These are phyloP conservation scores for Ganoderma sinense DNA, from an alignment of 1,284 basidiomycete species.

Conservation along the genomic window DNA sequence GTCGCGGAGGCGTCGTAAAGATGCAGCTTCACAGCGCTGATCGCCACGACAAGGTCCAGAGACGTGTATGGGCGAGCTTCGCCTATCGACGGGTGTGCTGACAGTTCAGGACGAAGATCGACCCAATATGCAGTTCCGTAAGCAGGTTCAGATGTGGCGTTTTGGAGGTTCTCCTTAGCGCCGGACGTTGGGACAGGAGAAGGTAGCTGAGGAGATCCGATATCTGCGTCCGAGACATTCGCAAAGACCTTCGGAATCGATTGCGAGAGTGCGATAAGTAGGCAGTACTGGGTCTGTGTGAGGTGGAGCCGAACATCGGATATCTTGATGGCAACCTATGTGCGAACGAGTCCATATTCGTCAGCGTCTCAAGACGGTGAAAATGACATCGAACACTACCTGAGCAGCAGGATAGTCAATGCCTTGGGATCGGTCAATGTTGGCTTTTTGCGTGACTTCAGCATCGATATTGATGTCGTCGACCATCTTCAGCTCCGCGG, in stretches of 20 bases:
- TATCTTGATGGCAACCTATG: constrained; percentile 76
- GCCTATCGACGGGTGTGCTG: constrained; percentile 37
- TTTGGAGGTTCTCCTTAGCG: not conserved
- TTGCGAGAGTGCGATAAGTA: constrained; percentile 77
- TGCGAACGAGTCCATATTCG: not conserved
- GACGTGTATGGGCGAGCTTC: constrained; percentile 60
- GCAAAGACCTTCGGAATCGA: constrained; percentile 79
- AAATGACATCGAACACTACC: constrained; percentile 49
- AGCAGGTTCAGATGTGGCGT: not conserved
- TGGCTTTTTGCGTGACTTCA: constrained; percentile 70
- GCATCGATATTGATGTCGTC: constrained; percentile 89
- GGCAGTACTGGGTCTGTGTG: constrained; percentile 90
- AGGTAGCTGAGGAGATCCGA: constrained; percentile 13
- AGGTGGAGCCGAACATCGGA: constrained; percentile 92
- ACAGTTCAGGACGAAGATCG: constrained; percentile 68
- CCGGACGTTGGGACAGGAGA: constrained; percentile 9
- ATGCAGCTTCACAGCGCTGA: constrained; percentile 87
- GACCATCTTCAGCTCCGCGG: constrained; percentile 83
- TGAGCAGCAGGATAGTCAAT: constrained; percentile 71
- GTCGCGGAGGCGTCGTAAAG: constrained; percentile 83
- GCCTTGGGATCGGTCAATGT: constrained; percentile 58
- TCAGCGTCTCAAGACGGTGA: constrained; percentile 4
- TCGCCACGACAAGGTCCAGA: constrained; percentile 80
- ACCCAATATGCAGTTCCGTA: constrained; percentile 35
- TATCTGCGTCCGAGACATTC: constrained; percentile 47